A percentile compares a stretch with the other conserved stretches of the same genome.
Conservation (phyloP, 1,284 basidiomycete genomes). For the Exobasidium cylindrosporum region DNA sequence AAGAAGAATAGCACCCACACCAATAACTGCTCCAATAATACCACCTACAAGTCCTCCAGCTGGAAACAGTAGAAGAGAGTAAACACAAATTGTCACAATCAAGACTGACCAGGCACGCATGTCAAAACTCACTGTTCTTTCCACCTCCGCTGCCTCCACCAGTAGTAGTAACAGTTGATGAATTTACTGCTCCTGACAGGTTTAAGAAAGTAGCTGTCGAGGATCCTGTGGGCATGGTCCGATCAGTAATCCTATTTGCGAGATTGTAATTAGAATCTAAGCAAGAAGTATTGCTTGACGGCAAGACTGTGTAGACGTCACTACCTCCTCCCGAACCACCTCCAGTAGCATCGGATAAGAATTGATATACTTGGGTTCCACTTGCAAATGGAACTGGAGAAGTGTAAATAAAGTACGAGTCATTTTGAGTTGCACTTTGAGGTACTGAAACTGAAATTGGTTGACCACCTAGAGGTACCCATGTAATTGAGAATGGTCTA, state of each 20-base stretch:
- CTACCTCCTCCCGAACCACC: constrained; percentile 31
- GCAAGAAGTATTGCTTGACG: constrained; percentile 19
- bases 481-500: constrained; percentile 34
- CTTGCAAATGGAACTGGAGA: constrained; percentile 24
- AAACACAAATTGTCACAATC: neutral
- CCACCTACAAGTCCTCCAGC: constrained; percentile 38
- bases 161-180: neutral
- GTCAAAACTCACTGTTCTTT: neutral
- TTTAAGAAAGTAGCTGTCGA: constrained; percentile 28
- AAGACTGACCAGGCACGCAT: no score
- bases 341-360: constrained; percentile 32
- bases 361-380: constrained; percentile 34
- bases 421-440: constrained; percentile 22
- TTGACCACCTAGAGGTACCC: constrained; percentile 24
- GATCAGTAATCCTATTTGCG: neutral
- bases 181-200: constrained; percentile 29
- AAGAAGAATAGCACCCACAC: constrained; percentile 28
- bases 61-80: constrained; percentile 1
- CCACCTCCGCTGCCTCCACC: constrained; percentile 12
- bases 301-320: constrained; percentile 26
- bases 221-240: constrained; percentile 21
- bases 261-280: constrained; percentile 18
- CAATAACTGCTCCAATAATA: constrained; percentile 38
- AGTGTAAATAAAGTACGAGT: constrained; percentile 26
- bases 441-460: constrained; percentile 32